Conservation (phyloP, 768 basidiomycete species). For the Mycena haematopus region DNA sequence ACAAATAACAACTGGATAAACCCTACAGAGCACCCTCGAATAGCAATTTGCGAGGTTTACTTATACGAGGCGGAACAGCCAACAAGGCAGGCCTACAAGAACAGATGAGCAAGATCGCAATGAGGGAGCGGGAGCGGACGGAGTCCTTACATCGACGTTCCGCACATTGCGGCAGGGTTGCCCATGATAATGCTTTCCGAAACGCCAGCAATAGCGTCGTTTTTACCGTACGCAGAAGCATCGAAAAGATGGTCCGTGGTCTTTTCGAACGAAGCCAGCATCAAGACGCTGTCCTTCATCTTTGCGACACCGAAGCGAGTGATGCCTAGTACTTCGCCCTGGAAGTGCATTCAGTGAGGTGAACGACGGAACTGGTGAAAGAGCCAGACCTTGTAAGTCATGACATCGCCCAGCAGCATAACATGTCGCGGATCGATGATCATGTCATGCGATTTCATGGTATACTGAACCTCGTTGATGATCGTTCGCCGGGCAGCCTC, state of each 20-base stretch:
- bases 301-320: slow-evolving; percentile 99
- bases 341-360: not conserved
- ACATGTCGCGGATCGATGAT: slow-evolving; percentile 98
- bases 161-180: slow-evolving; percentile 91
- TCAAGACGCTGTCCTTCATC: slow-evolving; percentile 99
- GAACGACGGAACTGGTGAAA: not conserved
- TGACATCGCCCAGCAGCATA: slow-evolving; percentile 97
- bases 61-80: slow-evolving; percentile 49
- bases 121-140: slow-evolving; percentile 5
- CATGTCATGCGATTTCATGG: slow-evolving; percentile 97
- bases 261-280: slow-evolving; percentile 99
- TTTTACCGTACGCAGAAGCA: slow-evolving; percentile 95
- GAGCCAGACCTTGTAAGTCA: slow-evolving; percentile 87
- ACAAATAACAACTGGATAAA: slow-evolving; percentile 20
- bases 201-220: slow-evolving; percentile 92
- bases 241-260: slow-evolving; percentile 99
- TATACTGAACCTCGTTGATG: slow-evolving; percentile 96
- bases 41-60: slow-evolving; percentile 55
- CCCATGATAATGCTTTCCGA: slow-evolving; percentile 99
- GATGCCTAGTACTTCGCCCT: slow-evolving; percentile 98
- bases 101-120: slow-evolving; percentile 11
- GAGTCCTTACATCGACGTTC: slow-evolving; percentile 89
- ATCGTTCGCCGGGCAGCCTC: slow-evolving; percentile 95
- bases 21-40: slow-evolving; percentile 54
- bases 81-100: slow-evolving; percentile 55